These are phyloP conservation scores for Fusarium sp. DNA, from an alignment of 2,329 filamentous ascomycete species.

Conservation along the genomic window DNA sequence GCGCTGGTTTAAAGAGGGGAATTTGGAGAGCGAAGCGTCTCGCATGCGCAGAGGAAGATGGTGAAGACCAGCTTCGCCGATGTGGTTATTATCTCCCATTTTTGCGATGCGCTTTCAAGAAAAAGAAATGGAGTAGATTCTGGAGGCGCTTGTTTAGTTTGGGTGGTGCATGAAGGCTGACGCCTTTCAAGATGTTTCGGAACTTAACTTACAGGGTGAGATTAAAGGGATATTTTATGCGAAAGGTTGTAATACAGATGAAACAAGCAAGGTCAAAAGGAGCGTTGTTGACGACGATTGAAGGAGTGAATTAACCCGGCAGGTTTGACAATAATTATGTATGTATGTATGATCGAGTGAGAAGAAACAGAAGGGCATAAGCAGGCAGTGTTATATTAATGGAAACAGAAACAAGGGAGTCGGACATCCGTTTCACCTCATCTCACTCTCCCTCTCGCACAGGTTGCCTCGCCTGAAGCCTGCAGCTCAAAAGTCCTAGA, in stretches of 20 bases:
- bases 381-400: constrained; percentile 23
- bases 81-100: constrained; percentile 33
- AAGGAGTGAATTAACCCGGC: constrained; percentile 13
- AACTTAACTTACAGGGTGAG: constrained; percentile 12
- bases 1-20: constrained; percentile 17
- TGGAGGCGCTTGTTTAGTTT: neutral
- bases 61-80: constrained; percentile 37
- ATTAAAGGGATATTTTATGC: constrained; percentile 4
- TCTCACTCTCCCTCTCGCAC: constrained; percentile 12
- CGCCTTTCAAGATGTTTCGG: neutral
- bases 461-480: constrained; percentile 28
- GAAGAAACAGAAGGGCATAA: neutral
- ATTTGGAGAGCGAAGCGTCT: constrained; percentile 28
- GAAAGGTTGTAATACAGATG: neutral
- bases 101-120: neutral
- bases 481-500: constrained; percentile 11
- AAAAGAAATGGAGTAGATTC: neutral
- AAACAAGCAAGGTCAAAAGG: neutral
- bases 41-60: constrained; percentile 38
- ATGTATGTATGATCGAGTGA: neutral
- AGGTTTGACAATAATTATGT: neutral
- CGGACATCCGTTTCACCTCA: constrained; percentile 10
- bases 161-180: neutral
- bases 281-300: neutral
- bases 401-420: constrained; percentile 3